Percentiles rank a stretch among this genome's conserved stretches.
phyloP scores from a whole-genome alignment of 139 green algal genomes.

The Chlamydomonas schloesseri region DNA sequence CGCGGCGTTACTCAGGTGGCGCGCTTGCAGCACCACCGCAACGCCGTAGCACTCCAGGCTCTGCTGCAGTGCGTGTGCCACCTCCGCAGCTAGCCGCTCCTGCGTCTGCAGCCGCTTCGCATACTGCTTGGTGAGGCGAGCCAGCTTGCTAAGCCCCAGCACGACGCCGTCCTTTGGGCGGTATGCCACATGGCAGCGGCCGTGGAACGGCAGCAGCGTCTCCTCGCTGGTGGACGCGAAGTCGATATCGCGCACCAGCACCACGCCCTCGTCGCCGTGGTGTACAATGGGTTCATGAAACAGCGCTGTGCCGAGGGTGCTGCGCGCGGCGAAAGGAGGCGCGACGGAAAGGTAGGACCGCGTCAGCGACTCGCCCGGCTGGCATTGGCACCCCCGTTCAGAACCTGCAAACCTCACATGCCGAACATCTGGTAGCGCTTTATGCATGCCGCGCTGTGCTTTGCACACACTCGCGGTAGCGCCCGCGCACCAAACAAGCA shows the following conservation, averaged over 20 bases:
- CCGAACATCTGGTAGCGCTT: too few relatives aligned
- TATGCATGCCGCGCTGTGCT: too few relatives aligned
- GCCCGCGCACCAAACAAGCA: background rate
- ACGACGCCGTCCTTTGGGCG: slow-evolving; percentile 83
- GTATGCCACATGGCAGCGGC: slow-evolving; percentile 93
- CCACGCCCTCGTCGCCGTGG: slow-evolving; percentile 67
- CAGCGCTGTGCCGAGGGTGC: slow-evolving; percentile 76
- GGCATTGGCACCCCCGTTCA: too few relatives aligned
- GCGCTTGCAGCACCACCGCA: slow-evolving; percentile 77
- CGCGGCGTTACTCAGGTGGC: slow-evolving; percentile 64
- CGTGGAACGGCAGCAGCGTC: slow-evolving; percentile 93
- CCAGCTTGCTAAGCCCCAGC: slow-evolving; percentile 89
- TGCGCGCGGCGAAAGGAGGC: slow-evolving; percentile 44
- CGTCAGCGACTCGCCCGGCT: too few relatives aligned
- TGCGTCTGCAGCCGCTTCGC: slow-evolving; percentile 83
- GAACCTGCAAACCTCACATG: too few relatives aligned
- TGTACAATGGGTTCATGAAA: slow-evolving; percentile 85
- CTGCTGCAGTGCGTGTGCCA: slow-evolving; percentile 64
- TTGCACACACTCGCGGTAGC: background rate
- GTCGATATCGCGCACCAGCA: slow-evolving; percentile 94
- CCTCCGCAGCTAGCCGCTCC: slow-evolving; percentile 69
- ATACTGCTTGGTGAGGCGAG: slow-evolving; percentile 82
- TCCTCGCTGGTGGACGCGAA: slow-evolving; percentile 81
- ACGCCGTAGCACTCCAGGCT: slow-evolving; percentile 63
- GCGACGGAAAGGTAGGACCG: background rate